phyloP scores from a whole-genome alignment of 2,329 filamentous ascomycete species.

The Sclerotinia borealis region DNA sequence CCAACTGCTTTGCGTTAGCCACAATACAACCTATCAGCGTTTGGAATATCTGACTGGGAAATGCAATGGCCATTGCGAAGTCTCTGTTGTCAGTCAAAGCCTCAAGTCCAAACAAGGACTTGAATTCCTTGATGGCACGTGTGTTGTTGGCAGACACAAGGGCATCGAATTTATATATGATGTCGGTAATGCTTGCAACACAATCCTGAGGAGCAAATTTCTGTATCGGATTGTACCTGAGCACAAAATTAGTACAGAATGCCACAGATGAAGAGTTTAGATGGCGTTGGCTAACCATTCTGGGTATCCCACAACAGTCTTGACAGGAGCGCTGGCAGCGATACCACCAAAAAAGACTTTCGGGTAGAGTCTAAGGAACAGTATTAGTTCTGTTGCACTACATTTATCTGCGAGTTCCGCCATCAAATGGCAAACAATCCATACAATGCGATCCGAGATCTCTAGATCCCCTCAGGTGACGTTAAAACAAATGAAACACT shows the following conservation, averaged over 20 bases:
- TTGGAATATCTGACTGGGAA: conserved; percentile 30
- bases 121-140: conserved; percentile 39
- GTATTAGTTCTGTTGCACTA: not conserved
- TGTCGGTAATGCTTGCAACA: conserved; percentile 42
- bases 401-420: not conserved
- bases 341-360: conserved; percentile 44
- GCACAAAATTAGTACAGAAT: not conserved
- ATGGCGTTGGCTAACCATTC: conserved; percentile 36
- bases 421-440: not conserved
- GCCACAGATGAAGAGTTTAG: not conserved
- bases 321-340: conserved; percentile 40
- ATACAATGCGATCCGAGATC: not conserved
- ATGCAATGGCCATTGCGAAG: conserved; percentile 44
- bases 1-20: conserved; percentile 30
- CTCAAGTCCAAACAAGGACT: conserved; percentile 43
- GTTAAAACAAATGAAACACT: not conserved
- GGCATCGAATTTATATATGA: conserved; percentile 44
- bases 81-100: conserved; percentile 40
- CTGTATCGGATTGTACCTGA: conserved; percentile 40
- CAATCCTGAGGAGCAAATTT: conserved; percentile 45
- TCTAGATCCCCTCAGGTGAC: not conserved
- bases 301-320: conserved; percentile 39
- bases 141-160: conserved; percentile 40
- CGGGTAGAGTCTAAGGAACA: conserved; percentile 32
- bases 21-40: not conserved